These are phyloP conservation scores for Saturnispora zaruensis DNA, from an alignment of 805 yeast species.

Conservation along the genomic window DNA sequence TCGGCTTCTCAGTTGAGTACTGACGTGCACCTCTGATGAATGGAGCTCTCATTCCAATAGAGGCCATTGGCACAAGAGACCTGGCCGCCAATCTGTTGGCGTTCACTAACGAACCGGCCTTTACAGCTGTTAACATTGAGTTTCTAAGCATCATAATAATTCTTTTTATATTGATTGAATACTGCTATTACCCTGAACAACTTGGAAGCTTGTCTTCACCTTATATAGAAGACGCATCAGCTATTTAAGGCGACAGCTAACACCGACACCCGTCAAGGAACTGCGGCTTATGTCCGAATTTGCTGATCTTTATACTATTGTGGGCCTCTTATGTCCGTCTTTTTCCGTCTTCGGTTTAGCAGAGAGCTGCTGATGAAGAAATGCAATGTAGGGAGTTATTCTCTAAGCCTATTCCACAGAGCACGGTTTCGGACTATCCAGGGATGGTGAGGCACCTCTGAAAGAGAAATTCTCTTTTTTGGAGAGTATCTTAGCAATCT, in stretches of 20 bases:
- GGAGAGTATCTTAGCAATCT: constrained; percentile 64
- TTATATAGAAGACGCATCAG: background rate
- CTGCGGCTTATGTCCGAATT: background rate
- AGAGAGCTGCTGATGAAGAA: background rate
- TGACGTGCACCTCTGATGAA: background rate
- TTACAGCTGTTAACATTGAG: background rate
- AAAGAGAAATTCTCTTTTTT: constrained; percentile 49
- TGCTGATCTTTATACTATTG: background rate
- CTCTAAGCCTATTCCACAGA: constrained; percentile 37
- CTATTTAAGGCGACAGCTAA: background rate
- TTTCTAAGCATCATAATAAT: background rate
- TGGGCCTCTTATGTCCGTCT: background rate
- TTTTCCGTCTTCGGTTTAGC: background rate
- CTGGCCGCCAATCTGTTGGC: background rate
- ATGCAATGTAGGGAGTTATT: background rate
- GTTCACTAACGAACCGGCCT: background rate
- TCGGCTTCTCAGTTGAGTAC: background rate
- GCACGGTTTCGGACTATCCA: constrained; percentile 69
- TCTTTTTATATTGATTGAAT: background rate
- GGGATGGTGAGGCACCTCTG: constrained; percentile 63
- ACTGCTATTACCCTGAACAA: too few relatives aligned
- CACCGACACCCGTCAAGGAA: background rate
- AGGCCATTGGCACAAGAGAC: background rate
- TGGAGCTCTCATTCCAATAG: background rate
- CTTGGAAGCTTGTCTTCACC: background rate